A percentile compares a stretch with the other conserved stretches of the same genome.
phyloP scores from a whole-genome alignment of 2,329 filamentous ascomycete species.

The Sclerotinia minor region DNA sequence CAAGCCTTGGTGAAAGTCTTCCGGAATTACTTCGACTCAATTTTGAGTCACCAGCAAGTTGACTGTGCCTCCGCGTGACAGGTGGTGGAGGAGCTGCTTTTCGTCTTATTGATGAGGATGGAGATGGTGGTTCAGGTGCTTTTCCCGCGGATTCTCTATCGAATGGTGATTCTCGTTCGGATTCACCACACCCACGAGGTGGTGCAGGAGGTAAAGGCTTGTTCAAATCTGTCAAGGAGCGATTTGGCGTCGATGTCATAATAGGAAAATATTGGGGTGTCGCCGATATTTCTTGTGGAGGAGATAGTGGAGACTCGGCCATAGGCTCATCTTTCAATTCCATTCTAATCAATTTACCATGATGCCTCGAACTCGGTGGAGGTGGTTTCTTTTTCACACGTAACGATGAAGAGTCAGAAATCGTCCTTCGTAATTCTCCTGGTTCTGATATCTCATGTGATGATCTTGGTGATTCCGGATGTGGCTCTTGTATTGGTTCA shows the following conservation, averaged over 20 bases:
- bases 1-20: constrained; percentile 37
- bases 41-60: constrained; percentile 37
- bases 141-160: constrained; percentile 56
- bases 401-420: constrained; percentile 37
- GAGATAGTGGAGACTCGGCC: constrained; percentile 40
- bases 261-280: constrained; percentile 32
- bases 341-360: constrained; percentile 70
- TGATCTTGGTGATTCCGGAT: constrained; percentile 53
- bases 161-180: constrained; percentile 50
- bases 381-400: constrained; percentile 65
- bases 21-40: constrained; percentile 32
- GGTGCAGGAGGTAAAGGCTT: constrained; percentile 63
- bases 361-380: constrained; percentile 74
- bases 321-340: constrained; percentile 47
- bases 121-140: constrained; percentile 48
- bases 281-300: constrained; percentile 31
- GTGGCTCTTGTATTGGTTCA: constrained; percentile 49
- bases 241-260: constrained; percentile 33
- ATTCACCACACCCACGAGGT: constrained; percentile 47
- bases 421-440: constrained; percentile 49
- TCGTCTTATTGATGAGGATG: constrained; percentile 39
- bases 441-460: constrained; percentile 60
- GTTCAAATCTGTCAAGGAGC: constrained; percentile 53
- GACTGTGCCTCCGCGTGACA: constrained; percentile 41
- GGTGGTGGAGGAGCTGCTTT: constrained; percentile 47